Evolutionary conservation across 2,329 filamentous ascomycete species (phyloP), one percentile per base, ranked within the genome.

Genomic region (Alternaria sp.): DNA sequence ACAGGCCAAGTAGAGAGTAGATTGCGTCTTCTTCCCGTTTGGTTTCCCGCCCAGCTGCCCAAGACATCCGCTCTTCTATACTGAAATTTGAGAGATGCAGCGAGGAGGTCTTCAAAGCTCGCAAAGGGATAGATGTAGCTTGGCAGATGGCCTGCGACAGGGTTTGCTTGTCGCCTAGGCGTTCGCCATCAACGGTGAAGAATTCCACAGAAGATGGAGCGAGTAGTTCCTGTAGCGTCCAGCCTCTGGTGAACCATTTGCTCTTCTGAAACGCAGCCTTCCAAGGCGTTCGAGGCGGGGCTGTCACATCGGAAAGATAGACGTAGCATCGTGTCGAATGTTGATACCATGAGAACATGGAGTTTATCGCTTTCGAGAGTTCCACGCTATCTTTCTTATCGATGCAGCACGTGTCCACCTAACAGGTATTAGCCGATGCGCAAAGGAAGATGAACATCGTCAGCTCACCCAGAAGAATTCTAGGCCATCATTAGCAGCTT

Each of bases 151-250:
- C 25, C 41, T 55, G 54, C 25, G 50, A 37, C 4, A 62, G 18
- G 3, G 43, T 50, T 3, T 9, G 9, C 30, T 46, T 44, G 20
- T 55, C 18, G 14, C 62, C 49, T 5, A 65, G 44, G 3, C 23
- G 37, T 1, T 12, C 14, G 7, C 26, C 15, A 26, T 58, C 44
- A n/a, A 23, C 23, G n/a, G 47, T 45, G 33, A 55, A 65, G 21
- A 62, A 65, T 2, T 37, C 20, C 4, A 58, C 55, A 0, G 15
- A 7, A 1, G 11, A 2, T 6, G 55, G 58, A 1, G 62, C 49
- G 12, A 65, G 55, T 8, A 62, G 55, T 21, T 65, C 62, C 26
- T 65, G 55, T 3, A 61, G 54, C 2, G 58, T 64, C 62, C 49
- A 63, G 5, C 56, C 60, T 21, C 49, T 50, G 1, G 23, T 63